Evolutionary conservation across 2,329 filamentous ascomycete genomes (phyloP).

Genomic region (Blumeria hordei): DNA sequence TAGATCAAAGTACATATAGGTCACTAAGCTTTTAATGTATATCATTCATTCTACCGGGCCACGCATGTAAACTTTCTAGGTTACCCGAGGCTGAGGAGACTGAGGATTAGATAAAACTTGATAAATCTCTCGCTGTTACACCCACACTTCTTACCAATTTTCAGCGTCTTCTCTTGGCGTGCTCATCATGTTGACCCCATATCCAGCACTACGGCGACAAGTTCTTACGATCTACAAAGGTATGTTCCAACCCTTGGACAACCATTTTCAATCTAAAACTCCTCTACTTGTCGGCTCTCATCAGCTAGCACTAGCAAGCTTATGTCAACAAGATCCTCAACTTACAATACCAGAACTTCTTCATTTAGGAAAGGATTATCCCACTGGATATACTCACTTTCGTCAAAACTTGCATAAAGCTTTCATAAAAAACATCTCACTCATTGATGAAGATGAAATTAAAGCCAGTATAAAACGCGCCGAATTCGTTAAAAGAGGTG

Average conservation of each 20-base stretch:
- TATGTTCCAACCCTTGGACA: conserved; percentile 15
- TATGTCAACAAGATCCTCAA: not conserved
- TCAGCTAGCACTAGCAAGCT: not conserved
- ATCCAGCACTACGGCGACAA: conserved; percentile 36
- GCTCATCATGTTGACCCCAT: conserved; percentile 3
- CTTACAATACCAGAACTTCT: conserved; percentile 40
- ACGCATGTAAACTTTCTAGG: too few species aligned
- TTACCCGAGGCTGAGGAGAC: too few species aligned
- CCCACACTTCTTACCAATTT: not conserved
- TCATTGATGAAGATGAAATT: conserved; percentile 55
- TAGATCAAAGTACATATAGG: too few species aligned
- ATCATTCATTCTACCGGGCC: too few species aligned
- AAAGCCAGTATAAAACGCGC: conserved; percentile 50
- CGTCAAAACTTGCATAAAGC: conserved; percentile 59
- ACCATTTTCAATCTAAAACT: not conserved
- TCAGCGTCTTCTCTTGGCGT: not conserved
- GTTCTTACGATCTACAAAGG: conserved; percentile 83
- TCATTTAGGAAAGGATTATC: conserved; percentile 65
- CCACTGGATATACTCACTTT: conserved; percentile 65
- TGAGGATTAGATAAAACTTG: too few species aligned
- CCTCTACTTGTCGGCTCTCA: not conserved
- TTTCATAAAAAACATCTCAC: conserved; percentile 48
- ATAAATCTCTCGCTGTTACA: not conserved
- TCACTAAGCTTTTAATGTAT: too few species aligned
- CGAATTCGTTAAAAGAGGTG: conserved; percentile 79